These are phyloP conservation scores for Phialocephala sp. DNA, from an alignment of 2,329 filamentous ascomycete genomes.

Conservation along the genomic window DNA sequence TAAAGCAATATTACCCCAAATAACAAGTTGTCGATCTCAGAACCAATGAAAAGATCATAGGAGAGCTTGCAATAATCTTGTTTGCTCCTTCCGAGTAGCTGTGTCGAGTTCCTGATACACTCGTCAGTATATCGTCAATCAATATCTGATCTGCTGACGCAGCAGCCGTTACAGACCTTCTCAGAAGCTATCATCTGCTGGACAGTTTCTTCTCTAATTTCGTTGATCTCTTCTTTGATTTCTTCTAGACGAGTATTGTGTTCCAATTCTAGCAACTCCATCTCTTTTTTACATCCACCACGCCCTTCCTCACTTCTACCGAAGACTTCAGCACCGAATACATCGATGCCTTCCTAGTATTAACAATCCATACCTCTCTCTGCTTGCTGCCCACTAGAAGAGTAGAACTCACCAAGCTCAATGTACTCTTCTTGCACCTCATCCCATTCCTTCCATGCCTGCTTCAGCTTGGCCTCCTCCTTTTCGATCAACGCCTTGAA, in stretches of 20 bases:
- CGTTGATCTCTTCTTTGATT: constrained; percentile 34
- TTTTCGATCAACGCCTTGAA: constrained; percentile 33
- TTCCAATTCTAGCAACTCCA: constrained; percentile 34
- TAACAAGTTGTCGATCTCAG: background rate
- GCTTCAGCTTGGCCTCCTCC: constrained; percentile 33
- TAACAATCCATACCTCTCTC: too few relatives aligned
- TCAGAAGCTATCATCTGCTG: constrained; percentile 38
- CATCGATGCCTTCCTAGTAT: constrained; percentile 20
- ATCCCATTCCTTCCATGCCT: constrained; percentile 40
- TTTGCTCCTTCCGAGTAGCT: constrained; percentile 9
- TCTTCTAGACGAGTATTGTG: constrained; percentile 27
- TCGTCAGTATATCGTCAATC: background rate
- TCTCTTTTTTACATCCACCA: constrained; percentile 31
- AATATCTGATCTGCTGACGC: background rate
- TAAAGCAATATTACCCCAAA: background rate
- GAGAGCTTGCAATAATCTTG: constrained; percentile 11
- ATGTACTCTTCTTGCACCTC: constrained; percentile 38
- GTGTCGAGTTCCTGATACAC: constrained; percentile 8
- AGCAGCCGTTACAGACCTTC: constrained; percentile 30
- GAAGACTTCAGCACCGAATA: constrained; percentile 29
- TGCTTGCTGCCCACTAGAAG: too few relatives aligned
- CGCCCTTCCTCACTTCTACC: constrained; percentile 13
- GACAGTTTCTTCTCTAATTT: constrained; percentile 25
- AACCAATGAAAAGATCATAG: constrained; percentile 1
- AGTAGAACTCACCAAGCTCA: constrained; percentile 24